Percentiles rank a stretch among this genome's conserved stretches.
Conservation (phyloP, 805 yeast species). For the Spathaspora girioi region DNA sequence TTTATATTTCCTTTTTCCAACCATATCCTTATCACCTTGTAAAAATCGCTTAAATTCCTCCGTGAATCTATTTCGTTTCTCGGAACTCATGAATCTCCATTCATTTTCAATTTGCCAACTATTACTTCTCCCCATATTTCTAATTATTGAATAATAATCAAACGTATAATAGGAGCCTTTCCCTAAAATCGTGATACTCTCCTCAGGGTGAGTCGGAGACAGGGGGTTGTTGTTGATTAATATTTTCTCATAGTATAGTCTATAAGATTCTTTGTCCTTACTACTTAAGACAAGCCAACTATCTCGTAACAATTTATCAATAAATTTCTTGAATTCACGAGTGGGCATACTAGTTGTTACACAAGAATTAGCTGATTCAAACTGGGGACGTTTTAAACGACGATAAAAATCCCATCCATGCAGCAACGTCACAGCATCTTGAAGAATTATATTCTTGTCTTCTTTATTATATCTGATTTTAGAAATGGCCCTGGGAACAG, state of each 20-base stretch:
- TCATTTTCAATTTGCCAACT: neutral
- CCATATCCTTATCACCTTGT: neutral
- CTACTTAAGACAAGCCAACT: neutral
- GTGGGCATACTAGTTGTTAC: neutral
- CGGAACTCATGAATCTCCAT: neutral
- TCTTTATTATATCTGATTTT: neutral
- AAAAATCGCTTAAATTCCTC: neutral
- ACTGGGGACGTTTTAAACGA: neutral
- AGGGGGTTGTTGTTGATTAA: neutral
- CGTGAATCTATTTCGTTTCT: neutral
- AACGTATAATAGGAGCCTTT: neutral
- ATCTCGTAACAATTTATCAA: neutral
- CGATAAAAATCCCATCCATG: neutral
- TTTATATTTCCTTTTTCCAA: neutral
- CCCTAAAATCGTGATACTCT: neutral
- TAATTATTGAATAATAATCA: neutral
- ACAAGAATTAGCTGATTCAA: neutral
- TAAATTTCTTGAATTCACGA: neutral
- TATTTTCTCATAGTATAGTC: neutral
- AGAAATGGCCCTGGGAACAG: neutral
- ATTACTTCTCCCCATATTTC: neutral
- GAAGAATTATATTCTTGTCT: neutral
- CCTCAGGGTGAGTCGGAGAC: too few species aligned
- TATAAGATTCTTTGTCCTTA: neutral
- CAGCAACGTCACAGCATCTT: neutral